phyloP scores from a whole-genome alignment of 805 yeast species.

The Ogataea nitratoaversa region DNA sequence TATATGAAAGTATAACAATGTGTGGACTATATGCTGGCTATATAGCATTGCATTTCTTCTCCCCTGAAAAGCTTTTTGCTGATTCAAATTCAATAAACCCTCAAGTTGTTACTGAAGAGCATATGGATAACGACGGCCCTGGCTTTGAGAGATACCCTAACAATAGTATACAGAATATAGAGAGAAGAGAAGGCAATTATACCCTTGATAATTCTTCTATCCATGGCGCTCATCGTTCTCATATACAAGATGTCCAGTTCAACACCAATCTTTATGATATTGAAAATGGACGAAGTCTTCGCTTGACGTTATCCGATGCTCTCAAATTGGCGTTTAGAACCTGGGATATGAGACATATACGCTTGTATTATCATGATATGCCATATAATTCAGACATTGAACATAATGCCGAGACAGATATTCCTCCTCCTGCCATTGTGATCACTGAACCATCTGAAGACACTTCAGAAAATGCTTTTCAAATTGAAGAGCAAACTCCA shows the following conservation, averaged over 20 bases:
- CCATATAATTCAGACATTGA: neutral
- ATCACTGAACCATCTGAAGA: slow-evolving; percentile 13
- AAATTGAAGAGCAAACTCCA: neutral
- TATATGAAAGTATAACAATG: slow-evolving; percentile 56
- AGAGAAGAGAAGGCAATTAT: neutral
- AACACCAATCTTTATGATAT: slow-evolving; percentile 25
- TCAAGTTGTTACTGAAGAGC: neutral
- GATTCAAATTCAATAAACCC: neutral
- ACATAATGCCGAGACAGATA: neutral
- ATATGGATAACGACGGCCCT: neutral
- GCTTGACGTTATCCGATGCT: slow-evolving; percentile 31
- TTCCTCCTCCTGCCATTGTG: slow-evolving; percentile 9
- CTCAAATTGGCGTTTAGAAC: slow-evolving; percentile 24
- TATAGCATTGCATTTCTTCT: slow-evolving; percentile 38
- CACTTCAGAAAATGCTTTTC: neutral
- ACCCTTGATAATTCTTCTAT: neutral
- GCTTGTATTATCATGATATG: slow-evolving; percentile 4
- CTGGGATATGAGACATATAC: slow-evolving; percentile 16
- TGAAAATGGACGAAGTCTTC: slow-evolving; percentile 23
- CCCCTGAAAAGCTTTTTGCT: slow-evolving; percentile 26
- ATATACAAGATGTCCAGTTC: slow-evolving; percentile 9
- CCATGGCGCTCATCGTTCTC: neutral
- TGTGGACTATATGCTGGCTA: slow-evolving; percentile 53
- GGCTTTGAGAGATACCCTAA: too few relatives aligned
- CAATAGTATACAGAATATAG: too few relatives aligned